phyloP scores from a whole-genome alignment of 1,284 basidiomycete genomes.

The Neolentinus lepideus region DNA sequence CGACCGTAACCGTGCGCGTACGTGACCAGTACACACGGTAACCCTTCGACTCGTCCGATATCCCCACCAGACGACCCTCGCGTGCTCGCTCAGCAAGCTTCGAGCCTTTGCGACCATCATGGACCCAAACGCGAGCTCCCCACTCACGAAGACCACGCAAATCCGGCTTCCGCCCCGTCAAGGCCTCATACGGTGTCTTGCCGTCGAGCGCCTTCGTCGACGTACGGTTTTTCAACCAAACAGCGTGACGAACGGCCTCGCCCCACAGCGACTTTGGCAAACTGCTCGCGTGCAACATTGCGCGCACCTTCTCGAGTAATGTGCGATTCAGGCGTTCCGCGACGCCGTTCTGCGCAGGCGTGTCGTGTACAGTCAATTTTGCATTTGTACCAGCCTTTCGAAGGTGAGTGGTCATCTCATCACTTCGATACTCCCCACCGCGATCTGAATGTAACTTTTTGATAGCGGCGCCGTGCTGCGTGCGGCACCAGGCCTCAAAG shows the following conservation, averaged over 20 bases:
- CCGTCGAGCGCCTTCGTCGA: conserved; percentile 21
- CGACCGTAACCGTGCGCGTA: no score
- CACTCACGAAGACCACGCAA: conserved; percentile 20
- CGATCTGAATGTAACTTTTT: conserved; percentile 26
- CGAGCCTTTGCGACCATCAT: conserved; percentile 4
- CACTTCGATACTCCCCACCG: conserved; percentile 27
- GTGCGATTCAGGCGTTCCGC: conserved; percentile 25
- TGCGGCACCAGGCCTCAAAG: no score
- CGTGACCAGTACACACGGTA: conserved; percentile 17
- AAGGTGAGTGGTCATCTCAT: conserved; percentile 18
- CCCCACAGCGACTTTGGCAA: conserved; percentile 27
- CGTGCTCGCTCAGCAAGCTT: conserved; percentile 12
- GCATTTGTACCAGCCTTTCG: conserved; percentile 16
- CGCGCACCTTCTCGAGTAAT: conserved; percentile 21
- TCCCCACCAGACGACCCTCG: conserved; percentile 18
- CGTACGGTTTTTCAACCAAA: conserved; percentile 31
- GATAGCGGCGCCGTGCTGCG: conserved; percentile 16
- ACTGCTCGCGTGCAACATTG: conserved; percentile 21
- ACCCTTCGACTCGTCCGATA: conserved; percentile 14
- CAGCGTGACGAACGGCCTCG: conserved; percentile 23
- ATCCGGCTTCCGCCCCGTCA: conserved; percentile 24
- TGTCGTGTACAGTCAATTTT: conserved; percentile 25
- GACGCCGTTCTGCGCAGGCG: conserved; percentile 26
- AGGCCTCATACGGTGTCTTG: no score
- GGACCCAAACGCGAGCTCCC: conserved; percentile 21